These are phyloP conservation scores for Pogostemon cablin DNA, from an alignment of 257 asterid genomes.

Conservation along the genomic window DNA sequence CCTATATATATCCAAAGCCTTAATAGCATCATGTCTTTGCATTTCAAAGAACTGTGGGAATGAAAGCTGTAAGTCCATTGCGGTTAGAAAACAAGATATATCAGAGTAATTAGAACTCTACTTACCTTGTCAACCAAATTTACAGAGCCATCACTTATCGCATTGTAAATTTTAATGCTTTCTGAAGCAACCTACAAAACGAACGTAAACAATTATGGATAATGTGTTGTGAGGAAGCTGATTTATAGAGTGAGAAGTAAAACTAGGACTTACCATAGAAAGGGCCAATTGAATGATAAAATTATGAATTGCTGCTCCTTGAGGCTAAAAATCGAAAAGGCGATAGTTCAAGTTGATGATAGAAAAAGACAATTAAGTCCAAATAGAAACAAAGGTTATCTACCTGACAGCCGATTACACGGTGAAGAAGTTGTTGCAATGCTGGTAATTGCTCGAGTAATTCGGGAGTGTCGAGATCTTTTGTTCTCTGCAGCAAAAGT, in stretches of 20 bases:
- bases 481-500: slow-evolving; percentile 66
- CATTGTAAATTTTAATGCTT: slow-evolving; percentile 86
- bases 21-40: slow-evolving; percentile 93
- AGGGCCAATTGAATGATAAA: slow-evolving; percentile 88
- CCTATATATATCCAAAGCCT: slow-evolving; percentile 85
- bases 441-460: slow-evolving; percentile 87
- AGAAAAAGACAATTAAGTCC: background rate
- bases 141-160: slow-evolving; percentile 83
- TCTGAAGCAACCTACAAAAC: slow-evolving; percentile 81
- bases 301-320: slow-evolving; percentile 91
- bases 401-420: slow-evolving; percentile 94
- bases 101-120: slow-evolving; percentile 25
- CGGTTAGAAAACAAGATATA: slow-evolving; percentile 9
- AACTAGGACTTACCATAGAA: slow-evolving; percentile 64
- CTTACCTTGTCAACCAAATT: slow-evolving; percentile 97
- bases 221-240: background rate
- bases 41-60: slow-evolving; percentile 90
- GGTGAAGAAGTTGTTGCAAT: slow-evolving; percentile 79
- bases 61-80: slow-evolving; percentile 29
- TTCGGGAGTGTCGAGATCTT: slow-evolving; percentile 81
- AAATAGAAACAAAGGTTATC: slow-evolving; percentile 2
- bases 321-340: slow-evolving; percentile 73
- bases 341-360: slow-evolving; percentile 23
- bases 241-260: slow-evolving; percentile 23
- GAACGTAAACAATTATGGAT: slow-evolving; percentile 28